phyloP scores from a whole-genome alignment of 2,329 filamentous ascomycete species.

The Dothideomycetes sp. region DNA sequence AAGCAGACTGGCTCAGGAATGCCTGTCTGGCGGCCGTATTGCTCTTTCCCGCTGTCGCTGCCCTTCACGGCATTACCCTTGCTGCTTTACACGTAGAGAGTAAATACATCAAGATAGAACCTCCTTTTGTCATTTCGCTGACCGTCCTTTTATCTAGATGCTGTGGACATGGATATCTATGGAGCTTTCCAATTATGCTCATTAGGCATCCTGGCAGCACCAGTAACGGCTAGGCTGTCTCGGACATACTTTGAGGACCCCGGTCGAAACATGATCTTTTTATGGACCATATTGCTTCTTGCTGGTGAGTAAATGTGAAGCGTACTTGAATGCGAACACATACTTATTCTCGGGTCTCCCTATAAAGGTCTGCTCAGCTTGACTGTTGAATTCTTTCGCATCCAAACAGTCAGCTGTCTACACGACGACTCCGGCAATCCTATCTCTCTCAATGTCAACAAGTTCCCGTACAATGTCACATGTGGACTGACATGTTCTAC shows the following conservation, averaged over 20 bases:
- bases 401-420: conserved; percentile 32
- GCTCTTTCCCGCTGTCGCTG: conserved; percentile 52
- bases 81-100: conserved; percentile 48
- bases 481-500: conserved; percentile 41
- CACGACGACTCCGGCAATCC: conserved; percentile 27
- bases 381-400: conserved; percentile 54
- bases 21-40: conserved; percentile 53
- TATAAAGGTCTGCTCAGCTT: conserved; percentile 46
- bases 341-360: background rate
- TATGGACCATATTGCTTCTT: conserved; percentile 53
- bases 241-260: conserved; percentile 53
- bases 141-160: conserved; percentile 31
- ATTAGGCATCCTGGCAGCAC: conserved; percentile 54
- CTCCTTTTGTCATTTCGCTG: conserved; percentile 4
- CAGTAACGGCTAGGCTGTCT: conserved; percentile 50
- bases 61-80: conserved; percentile 52
- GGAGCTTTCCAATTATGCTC: conserved; percentile 58
- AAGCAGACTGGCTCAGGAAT: conserved; percentile 49
- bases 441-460: conserved; percentile 22
- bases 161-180: conserved; percentile 57
- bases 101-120: no score
- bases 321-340: background rate
- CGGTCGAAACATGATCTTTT: conserved; percentile 54
- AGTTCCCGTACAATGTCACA: conserved; percentile 34
- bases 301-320: conserved; percentile 35